A percentile compares a stretch with the other conserved stretches of the same genome.
Evolutionary conservation across 2,329 filamentous ascomycete genomes (phyloP).

Genomic region (Clonostachys rosea): DNA sequence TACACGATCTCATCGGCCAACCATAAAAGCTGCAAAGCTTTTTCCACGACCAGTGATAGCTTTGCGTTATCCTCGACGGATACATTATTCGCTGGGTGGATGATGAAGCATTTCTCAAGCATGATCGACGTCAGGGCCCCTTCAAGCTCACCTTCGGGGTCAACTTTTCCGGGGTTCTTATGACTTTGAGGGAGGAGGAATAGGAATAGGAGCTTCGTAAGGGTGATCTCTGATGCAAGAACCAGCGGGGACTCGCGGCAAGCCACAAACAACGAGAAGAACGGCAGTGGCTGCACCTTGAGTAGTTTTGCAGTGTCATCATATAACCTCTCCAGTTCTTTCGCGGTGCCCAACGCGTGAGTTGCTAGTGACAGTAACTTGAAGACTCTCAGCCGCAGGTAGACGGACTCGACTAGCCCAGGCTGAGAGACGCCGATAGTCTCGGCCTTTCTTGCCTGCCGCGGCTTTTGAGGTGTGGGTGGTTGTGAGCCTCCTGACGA

Average conservation of each 20-base stretch:
- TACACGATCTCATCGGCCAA: conserved; percentile 19
- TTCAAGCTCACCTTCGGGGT: conserved; percentile 23
- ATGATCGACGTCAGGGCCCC: conserved; percentile 37
- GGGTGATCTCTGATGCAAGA: conserved; percentile 31
- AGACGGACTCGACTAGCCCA: conserved; percentile 47
- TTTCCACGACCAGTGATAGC: conserved; percentile 65
- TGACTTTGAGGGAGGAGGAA: conserved; percentile 34
- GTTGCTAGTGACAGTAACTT: conserved; percentile 44
- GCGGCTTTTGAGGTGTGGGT: conserved; percentile 34
- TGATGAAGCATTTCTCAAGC: conserved; percentile 57
- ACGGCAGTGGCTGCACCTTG: conserved; percentile 50
- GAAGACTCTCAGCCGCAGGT: conserved; percentile 59
- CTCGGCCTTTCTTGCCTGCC: conserved; percentile 11
- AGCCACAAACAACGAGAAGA: conserved; percentile 50
- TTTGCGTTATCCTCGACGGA: conserved; percentile 66
- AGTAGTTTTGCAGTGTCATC: conserved; percentile 52
- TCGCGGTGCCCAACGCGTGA: conserved; percentile 36
- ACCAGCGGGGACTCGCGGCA: conserved; percentile 26
- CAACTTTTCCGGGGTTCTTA: conserved; percentile 33
- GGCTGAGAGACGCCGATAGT: conserved; percentile 12
- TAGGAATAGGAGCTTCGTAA: conserved; percentile 38
- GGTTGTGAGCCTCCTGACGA: conserved; percentile 41
- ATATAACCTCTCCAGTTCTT: conserved; percentile 49
- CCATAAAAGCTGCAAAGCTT: conserved; percentile 52
- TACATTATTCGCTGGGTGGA: conserved; percentile 57